Conservation (phyloP, 2,329 filamentous ascomycete species). For the Daldinia sp. region DNA sequence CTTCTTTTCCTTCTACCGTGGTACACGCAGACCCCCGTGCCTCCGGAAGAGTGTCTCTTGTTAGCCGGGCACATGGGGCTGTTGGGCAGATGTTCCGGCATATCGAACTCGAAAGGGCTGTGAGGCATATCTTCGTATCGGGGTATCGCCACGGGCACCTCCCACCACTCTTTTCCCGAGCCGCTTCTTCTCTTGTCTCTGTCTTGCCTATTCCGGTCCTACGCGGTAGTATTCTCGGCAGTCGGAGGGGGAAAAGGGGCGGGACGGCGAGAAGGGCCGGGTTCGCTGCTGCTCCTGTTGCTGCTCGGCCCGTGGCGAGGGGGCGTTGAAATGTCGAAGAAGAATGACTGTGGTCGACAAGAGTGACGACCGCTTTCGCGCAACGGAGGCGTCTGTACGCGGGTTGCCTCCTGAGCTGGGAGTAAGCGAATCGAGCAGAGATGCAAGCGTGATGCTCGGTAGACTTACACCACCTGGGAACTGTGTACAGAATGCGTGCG, state of each 20-base stretch:
- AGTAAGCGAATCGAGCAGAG: neutral
- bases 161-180: slow-evolving; percentile 46
- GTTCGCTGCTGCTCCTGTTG: neutral
- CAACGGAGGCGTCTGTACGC: slow-evolving; percentile 57
- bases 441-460: neutral
- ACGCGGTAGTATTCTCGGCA: neutral
- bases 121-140: slow-evolving; percentile 41
- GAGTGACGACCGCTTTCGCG: slow-evolving; percentile 51
- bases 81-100: slow-evolving; percentile 60
- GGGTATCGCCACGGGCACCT: slow-evolving; percentile 37
- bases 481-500: slow-evolving; percentile 25
- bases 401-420: slow-evolving; percentile 55
- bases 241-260: neutral
- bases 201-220: neutral
- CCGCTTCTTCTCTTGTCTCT: slow-evolving; percentile 13
- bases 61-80: slow-evolving; percentile 63
- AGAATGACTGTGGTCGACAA: slow-evolving; percentile 52
- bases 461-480: slow-evolving; percentile 49
- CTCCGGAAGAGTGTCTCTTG: slow-evolving; percentile 53
- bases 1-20: slow-evolving; percentile 51
- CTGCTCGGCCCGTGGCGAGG: neutral
- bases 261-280: neutral
- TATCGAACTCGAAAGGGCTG: slow-evolving; percentile 55
- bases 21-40: slow-evolving; percentile 60
- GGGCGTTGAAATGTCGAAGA: slow-evolving; percentile 52